Evolutionary conservation across 148 eudicot species (phyloP), one percentile per base, ranked within the genome.

Genomic region (Dysphania ambrosioides): DNA sequence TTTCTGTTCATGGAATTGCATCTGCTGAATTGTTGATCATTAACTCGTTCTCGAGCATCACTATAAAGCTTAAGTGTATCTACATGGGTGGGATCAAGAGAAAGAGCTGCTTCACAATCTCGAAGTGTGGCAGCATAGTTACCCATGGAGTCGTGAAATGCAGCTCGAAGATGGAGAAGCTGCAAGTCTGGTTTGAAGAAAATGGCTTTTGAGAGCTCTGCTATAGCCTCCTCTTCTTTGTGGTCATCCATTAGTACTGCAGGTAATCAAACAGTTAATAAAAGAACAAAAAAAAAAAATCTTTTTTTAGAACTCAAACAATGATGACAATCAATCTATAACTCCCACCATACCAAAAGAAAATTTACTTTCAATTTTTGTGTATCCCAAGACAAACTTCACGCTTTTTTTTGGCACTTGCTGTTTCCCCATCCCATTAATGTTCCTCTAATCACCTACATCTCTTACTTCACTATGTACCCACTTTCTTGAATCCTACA

Each of bases 181-280:
- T 87, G 92, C 81, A 87, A 75, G 75, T 88, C 92, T 1, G 88
- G 90, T 78, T 85, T 88, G 81, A 88, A 88, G 76, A 85, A 78
- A 76, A 88, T 86, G 77, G 90, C 90, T 59, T 65, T 85, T 57
- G 92, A 81, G 31, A 88, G 88, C 78, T 87, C 92, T 40, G 72
- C 73, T 18, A 88, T 86, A 60, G 92, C 92, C 77, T 88, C 90
- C 8, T 83, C 87, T 80, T 88, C 90, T 77, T 85, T 87, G 79
- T 85, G 92, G 74, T 88, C 92, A 82, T 88, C 90, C 92, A 88
- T 88, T 49, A 88, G 74, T 53, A 88, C 90, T 88, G 87, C 78
- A 82, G 57, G 56, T 13, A 80, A 30, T 57, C 24, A 35, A 67
- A 44, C 30, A 31, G 75, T 74, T 27, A 77, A 29, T 36, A 72